Percentiles rank a stretch among this genome's conserved stretches.
phyloP scores from a whole-genome alignment of 164 flowering plant species.

The Stephania yunnanensis region DNA sequence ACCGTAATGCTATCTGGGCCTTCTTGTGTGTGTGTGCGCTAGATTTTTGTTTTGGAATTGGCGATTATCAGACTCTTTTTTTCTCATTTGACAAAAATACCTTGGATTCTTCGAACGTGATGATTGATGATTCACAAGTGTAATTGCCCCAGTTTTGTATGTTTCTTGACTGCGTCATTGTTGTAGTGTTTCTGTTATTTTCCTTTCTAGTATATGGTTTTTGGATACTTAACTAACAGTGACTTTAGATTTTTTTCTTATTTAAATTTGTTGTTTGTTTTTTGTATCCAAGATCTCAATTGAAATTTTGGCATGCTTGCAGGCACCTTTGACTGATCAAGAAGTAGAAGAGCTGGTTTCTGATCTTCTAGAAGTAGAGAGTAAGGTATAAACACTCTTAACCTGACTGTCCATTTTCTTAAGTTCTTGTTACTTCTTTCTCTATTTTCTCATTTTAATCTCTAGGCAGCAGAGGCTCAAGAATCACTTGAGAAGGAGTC shows the following conservation, averaged over 20 bases:
- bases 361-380: constrained; percentile 86
- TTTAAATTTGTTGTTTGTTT: not conserved
- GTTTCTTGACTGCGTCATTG: not conserved
- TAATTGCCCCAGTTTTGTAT: too few species aligned
- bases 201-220: not conserved
- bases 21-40: too few species aligned
- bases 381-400: constrained; percentile 55
- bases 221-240: not conserved
- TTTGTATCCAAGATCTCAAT: too few species aligned
- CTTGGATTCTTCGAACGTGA: too few species aligned
- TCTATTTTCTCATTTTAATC: constrained; percentile 28
- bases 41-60: too few species aligned
- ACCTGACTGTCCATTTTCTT: constrained; percentile 3
- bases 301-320: constrained; percentile 3
- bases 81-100: too few species aligned
- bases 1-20: too few species aligned
- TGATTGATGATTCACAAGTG: too few species aligned
- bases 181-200: not conserved
- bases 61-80: too few species aligned
- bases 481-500: constrained; percentile 95
- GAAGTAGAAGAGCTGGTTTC: constrained; percentile 79
- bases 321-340: constrained; percentile 77
- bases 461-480: constrained; percentile 99
- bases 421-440: not conserved
- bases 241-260: not conserved